Base-by-base conservation (phyloP, 441 rosid species). In the Adansonia grandidieri region DNA sequence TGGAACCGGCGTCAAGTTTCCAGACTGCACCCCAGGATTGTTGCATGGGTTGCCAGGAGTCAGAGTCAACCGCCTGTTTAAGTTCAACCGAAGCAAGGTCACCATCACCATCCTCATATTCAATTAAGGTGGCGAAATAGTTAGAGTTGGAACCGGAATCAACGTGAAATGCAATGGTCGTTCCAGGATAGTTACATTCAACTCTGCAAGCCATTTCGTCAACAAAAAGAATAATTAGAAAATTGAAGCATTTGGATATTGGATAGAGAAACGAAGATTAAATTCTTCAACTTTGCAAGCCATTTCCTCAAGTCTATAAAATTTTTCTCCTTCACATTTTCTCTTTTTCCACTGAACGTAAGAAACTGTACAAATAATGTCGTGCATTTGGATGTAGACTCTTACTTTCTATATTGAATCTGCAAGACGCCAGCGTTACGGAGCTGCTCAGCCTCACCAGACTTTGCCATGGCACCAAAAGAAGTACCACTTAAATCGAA, bases 1-100 rank as follows among this genome's bases (percentile, higher is more conserved):
- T 57, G 0, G 93, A 89, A n/a, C 89, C 88, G 0, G 82, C 66
- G 76, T 89, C 80, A 5, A 90, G 82, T 42, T 84, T 86, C 98
- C 97, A 93, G 53, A 88, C 89, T 0, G 93, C 95, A 24, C 97
- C 95, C 92, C 89, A 90, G 0, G 89, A 85, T 2, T 83, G 85
- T 63, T 79, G 85, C 96, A 92, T 88, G 6, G 92, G 73, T 14
- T 82, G 48, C 98, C 97, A 92, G 1, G 81, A 71, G 75, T 82
- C 86, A 0, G 93, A 44, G 48, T 83, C 86, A 1, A 71, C 61
- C 6, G 88, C 90, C 78, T 88, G 88, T 76, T 92, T 85, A 47
- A 92, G 80, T 5, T 84, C 88, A 14, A 89, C 87, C 1, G 79
- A 56, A 0, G 79, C 77, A 6, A 89, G 81, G 4, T 87, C 90